phyloP scores from a whole-genome alignment of 2,329 filamentous ascomycete species.

The Trichoderma pleuroti region DNA sequence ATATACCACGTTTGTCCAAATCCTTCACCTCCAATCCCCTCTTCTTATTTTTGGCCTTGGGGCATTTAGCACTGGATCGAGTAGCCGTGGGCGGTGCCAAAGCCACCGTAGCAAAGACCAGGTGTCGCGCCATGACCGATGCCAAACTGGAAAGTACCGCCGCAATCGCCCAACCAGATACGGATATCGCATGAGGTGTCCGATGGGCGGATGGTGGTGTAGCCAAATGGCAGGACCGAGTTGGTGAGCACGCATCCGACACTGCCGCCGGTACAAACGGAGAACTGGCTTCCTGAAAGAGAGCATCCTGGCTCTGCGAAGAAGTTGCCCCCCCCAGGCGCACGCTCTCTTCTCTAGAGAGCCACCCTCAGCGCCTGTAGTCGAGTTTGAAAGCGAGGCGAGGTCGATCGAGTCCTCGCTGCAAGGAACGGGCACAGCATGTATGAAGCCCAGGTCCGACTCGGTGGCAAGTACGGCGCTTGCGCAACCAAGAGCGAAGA shows the following conservation, averaged over 20 bases:
- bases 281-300: background rate
- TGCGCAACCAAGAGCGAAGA: background rate
- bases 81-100: background rate
- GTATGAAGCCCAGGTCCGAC: background rate
- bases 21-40: background rate
- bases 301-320: background rate
- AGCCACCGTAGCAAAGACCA: background rate
- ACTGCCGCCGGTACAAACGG: background rate
- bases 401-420: background rate
- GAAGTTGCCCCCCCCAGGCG: background rate
- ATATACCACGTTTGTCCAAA: background rate
- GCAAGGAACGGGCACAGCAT: background rate
- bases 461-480: background rate
- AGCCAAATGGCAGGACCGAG: background rate
- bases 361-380: background rate
- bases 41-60: background rate
- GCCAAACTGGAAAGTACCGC: background rate
- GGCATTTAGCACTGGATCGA: background rate
- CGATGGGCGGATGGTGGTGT: background rate
- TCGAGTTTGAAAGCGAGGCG: background rate
- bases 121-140: background rate
- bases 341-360: background rate
- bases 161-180: background rate
- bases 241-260: background rate
- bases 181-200: background rate